phyloP scores from a whole-genome alignment of 768 basidiomycete genomes.

The Pisolithus tinctorius region DNA sequence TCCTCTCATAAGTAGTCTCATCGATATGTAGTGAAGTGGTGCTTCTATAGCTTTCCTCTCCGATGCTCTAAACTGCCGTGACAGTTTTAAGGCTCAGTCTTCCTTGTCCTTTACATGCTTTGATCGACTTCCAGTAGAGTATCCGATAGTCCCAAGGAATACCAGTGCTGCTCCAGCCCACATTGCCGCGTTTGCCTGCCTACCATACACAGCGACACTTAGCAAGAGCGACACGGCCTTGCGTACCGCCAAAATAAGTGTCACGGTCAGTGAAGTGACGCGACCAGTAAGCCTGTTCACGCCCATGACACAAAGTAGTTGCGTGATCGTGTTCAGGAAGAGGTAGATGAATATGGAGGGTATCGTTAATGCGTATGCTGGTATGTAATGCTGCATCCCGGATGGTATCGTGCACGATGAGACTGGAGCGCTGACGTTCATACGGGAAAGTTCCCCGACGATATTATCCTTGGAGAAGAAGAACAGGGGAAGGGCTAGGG shows the following conservation, averaged over 20 bases:
- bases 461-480: slow-evolving; percentile 51
- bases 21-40: not conserved
- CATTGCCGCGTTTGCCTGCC: slow-evolving; percentile 40
- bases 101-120: slow-evolving; percentile 17
- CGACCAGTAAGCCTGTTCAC: slow-evolving; percentile 80
- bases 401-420: slow-evolving; percentile 8
- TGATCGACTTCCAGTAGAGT: slow-evolving; percentile 34
- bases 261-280: slow-evolving; percentile 69
- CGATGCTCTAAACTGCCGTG: not conserved
- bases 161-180: slow-evolving; percentile 68
- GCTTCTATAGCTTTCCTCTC: not conserved
- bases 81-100: slow-evolving; percentile 8
- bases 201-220: slow-evolving; percentile 50
- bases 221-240: slow-evolving; percentile 74
- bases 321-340: slow-evolving; percentile 72
- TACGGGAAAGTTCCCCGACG: slow-evolving; percentile 12
- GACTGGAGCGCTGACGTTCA: slow-evolving; percentile 9
- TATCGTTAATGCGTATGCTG: slow-evolving; percentile 29
- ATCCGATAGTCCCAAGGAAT: slow-evolving; percentile 62
- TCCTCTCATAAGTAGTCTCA: not conserved
- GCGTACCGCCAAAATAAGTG: slow-evolving; percentile 72
- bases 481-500: slow-evolving; percentile 76
- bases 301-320: slow-evolving; percentile 79
- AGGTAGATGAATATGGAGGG: slow-evolving; percentile 62
- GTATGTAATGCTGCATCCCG: not conserved